Evolutionary conservation across 2,329 filamentous ascomycete genomes (phyloP), one percentile per base, ranked within the genome.

Genomic region (Colletotrichum tamarilloi): DNA sequence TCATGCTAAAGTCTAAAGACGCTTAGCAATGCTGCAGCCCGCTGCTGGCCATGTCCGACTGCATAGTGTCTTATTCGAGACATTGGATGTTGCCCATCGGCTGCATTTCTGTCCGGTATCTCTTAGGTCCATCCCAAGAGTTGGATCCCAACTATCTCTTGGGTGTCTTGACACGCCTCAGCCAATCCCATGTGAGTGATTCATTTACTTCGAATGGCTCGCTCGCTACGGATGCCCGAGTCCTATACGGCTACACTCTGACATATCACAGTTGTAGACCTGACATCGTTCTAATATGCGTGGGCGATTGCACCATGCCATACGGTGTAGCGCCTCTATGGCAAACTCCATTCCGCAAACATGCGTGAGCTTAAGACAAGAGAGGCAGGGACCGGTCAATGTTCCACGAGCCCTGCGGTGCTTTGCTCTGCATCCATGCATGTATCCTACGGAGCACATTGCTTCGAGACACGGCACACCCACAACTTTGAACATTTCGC

Each of bases 311-410:
- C 19, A 49, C 42, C 42, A n/a, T 7, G 19, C 6, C 42, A 19
- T 49, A 19, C 42, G 16, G 16, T 9, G 38, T 19, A 35, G 32
- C 32, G 32, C 38, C 38, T 42, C 38, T 6, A 16, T 12, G 12
- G 38, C 38, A 42, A 42, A 16, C 38, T 19, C 5, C 22, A 32
- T 49, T 65, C 62, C 62, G 62, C 62, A 65, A 65, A 57, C 62
- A 65, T 65, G 42, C 19, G 42, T 19, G 42, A 49, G 42, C 42
- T 49, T 22, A 49, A 49, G 42, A 49, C 42, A 49, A 49, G 42
- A 49, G 42, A 49, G 42, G 19, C 42, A 49, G 42, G 42, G 42
- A 4, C 42, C 42, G 42, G 19, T 49, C 42, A 49, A 49, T 49
- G 19, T 49, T 49, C 42, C 42, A 49, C 42, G 42, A 49, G 42